Evolutionary conservation across 1,284 basidiomycete genomes (phyloP), one percentile per base, ranked within the genome.

Genomic region (Apiotrichum akiyoshidainum): DNA sequence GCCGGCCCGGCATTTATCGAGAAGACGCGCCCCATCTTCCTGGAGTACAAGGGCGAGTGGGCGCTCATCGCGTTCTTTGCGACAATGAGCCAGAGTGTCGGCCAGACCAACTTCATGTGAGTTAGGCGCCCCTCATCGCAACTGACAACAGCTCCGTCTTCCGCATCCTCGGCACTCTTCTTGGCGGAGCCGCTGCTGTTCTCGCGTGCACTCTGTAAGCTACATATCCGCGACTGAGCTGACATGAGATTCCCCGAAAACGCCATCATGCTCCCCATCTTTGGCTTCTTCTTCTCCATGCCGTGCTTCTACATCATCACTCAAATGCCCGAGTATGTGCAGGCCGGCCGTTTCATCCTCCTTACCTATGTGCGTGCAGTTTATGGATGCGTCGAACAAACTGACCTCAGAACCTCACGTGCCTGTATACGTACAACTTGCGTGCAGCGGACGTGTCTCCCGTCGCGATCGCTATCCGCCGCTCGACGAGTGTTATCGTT

Each of bases 221-320:
- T 21, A 0, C 17, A 31, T 16, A 37, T 35, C 34, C 34, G 34
- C 34, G 26, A 31, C 13, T 22, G 11, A 52, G 55, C 37, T 69
- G 26, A 57, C 51, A 37, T 19, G 39, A 73, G 70, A 9, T 92
- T 92, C 73, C 87, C 88, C 0, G 87, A 90, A 52, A 84, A 92
- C 64, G 82, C 89, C 0, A 74, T 87, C 37, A 80, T 87, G 1
- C 81, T 98, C 16, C 85, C 91, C 1, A 78, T 90, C 42, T 88
- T 93, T 62, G 94, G 95, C 0, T 89, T 91, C 72, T 80, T 96
- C 63, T 95, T 92, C 74, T 93, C 92, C 1, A 80, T 96, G 5
- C 94, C 94, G 3, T 97, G 94, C 76, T 98, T 96, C 79, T 93
- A 90, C 75, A 87, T 88, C 70, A 92, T 94, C 66, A 84, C 86